Evolutionary conservation across 768 basidiomycete species (phyloP).

Genomic region (Lentinula detonsa): DNA sequence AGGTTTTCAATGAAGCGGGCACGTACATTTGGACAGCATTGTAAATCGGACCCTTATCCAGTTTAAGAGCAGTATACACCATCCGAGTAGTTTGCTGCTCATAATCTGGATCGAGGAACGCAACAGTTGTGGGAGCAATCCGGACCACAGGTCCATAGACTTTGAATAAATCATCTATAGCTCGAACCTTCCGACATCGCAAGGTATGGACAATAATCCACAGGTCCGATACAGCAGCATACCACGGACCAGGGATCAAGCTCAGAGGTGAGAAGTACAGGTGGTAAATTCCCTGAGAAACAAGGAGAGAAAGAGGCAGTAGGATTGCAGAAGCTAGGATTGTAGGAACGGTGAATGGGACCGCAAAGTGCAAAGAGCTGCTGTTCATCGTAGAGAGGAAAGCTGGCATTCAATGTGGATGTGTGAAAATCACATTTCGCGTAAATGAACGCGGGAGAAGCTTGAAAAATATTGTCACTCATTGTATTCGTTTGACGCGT

Average conservation of each 20-base stretch:
- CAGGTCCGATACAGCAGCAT: constrained; percentile 65
- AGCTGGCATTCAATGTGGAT: too few relatives aligned
- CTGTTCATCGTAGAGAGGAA: neutral
- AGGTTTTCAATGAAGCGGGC: constrained; percentile 20
- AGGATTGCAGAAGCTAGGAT: constrained; percentile 9
- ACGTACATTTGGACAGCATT: constrained; percentile 70
- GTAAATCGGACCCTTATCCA: constrained; percentile 77
- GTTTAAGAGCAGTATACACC: constrained; percentile 72
- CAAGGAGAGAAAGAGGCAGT: constrained; percentile 8
- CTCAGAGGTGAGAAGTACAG: constrained; percentile 64
- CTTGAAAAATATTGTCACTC: too few relatives aligned
- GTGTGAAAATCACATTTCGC: too few relatives aligned
- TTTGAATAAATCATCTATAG: constrained; percentile 62
- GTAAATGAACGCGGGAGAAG: too few relatives aligned
- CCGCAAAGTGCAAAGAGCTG: neutral
- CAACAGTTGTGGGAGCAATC: constrained; percentile 73
- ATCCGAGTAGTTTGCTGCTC: constrained; percentile 42
- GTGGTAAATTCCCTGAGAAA: constrained; percentile 30
- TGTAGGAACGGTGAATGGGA: neutral
- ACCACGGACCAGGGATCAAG: constrained; percentile 75
- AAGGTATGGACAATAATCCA: constrained; percentile 68
- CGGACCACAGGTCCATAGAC: constrained; percentile 74
- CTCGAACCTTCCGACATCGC: constrained; percentile 68
- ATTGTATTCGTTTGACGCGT: too few relatives aligned
- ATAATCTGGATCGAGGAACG: constrained; percentile 60